phyloP scores from a whole-genome alignment of 2,329 filamentous ascomycete species.

The Xenoacremonium recifei region DNA sequence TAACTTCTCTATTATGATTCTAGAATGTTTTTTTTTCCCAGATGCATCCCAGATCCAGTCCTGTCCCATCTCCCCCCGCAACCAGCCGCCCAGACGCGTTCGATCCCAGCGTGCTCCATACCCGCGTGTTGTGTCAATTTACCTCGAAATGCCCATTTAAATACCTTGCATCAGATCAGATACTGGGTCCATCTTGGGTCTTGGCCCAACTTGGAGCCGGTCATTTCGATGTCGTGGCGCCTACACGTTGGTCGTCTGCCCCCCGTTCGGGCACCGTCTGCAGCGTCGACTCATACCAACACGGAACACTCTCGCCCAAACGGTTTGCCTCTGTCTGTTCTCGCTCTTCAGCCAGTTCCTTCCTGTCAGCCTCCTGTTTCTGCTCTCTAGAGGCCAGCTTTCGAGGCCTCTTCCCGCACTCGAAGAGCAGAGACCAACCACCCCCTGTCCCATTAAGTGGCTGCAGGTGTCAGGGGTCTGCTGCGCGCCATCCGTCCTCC shows the following conservation, averaged over 20 bases:
- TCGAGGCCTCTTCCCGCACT: no score
- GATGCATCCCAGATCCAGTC: constrained; percentile 1
- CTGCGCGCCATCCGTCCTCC: constrained; percentile 26
- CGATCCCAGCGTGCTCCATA: no score
- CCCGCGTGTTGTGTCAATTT: constrained; percentile 10
- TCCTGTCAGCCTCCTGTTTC: no score
- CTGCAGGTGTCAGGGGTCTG: constrained; percentile 29
- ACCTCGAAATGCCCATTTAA: no score
- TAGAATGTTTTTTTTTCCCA: background rate
- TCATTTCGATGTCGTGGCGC: background rate
- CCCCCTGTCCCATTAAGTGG: constrained; percentile 31
- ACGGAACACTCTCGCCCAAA: no score
- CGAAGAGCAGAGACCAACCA: background rate
- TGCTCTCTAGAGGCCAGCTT: no score
- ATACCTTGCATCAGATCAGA: background rate
- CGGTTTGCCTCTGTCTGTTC: no score
- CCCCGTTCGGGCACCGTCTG: no score
- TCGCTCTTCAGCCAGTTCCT: no score
- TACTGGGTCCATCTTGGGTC: background rate
- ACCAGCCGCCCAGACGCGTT: constrained; percentile 19
- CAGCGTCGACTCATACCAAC: no score
- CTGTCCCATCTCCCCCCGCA: constrained; percentile 24
- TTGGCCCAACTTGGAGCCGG: background rate
- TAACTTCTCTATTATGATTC: background rate
- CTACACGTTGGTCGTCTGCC: background rate